Evolutionary conservation across 345 rosid species (phyloP), one percentile per base, ranked within the genome.

Genomic region (Ceriops decandra): DNA sequence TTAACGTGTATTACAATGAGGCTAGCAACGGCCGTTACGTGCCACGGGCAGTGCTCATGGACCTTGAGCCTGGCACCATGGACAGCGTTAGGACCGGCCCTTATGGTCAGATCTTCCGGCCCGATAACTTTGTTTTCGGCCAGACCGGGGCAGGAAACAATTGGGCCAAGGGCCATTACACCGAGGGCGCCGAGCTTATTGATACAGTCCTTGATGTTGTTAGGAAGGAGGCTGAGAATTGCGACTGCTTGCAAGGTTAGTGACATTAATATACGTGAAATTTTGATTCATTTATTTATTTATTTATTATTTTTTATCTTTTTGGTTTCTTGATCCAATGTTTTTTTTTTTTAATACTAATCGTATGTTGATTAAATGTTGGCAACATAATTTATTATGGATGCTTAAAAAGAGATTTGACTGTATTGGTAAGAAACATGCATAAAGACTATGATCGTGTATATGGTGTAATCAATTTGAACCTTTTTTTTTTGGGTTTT

Each of bases 1-100:
- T 71, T 24, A 74, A 74, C 6, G 81, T 80, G 38, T 77, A 74
- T 36, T 80, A 70, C 54, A 80, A 77, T 27, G 79, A 77, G 66
- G 83, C 76, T 19, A 67, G 64, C 27, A 64, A 64, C 1, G 57
- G 74, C 16, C 33, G 77, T 22, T 74, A 56, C 24, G 79, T 80
- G 21, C 81, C 83, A 7, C 81, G 79, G 42, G 81, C 74, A 0
- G 70, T 80, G 27, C 79, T 80, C 35, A 77, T 80, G 81, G 84
- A 80, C 52, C 77, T 80, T 19, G 81, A 80, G 47, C 84, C 80
- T 9, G 83, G 81, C 8, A 80, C 81, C 15, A 77, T 80, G 72
- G 84, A 77, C 46, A 68, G 77, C 28, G 62, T 80, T 49, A 64
- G 74, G 26, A 63, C 76, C 3, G 71, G 67, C 20, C 74, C 74